phyloP scores from a whole-genome alignment of 2,329 filamentous ascomycete species.

The Mariannaea elegans region DNA sequence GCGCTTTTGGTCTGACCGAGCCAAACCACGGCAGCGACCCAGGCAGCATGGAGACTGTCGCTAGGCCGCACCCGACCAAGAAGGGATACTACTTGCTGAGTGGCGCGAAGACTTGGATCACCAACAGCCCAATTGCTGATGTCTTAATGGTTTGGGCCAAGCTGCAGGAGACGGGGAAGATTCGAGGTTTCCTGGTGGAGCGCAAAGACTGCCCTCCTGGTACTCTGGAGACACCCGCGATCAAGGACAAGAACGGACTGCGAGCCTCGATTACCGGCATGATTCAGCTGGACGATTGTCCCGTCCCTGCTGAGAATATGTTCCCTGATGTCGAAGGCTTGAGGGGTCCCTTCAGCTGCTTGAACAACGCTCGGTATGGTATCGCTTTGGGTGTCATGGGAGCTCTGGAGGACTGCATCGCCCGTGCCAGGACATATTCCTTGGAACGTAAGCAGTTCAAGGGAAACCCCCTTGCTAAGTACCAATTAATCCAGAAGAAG shows the following conservation, averaged over 20 bases:
- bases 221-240: conserved; percentile 87
- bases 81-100: conserved; percentile 82
- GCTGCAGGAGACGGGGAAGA: conserved; percentile 89
- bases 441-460: conserved; percentile 96
- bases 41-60: conserved; percentile 87
- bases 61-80: conserved; percentile 85
- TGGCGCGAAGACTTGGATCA: conserved; percentile 94
- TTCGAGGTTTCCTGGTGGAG: conserved; percentile 91
- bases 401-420: conserved; percentile 90
- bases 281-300: conserved; percentile 94
- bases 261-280: conserved; percentile 95
- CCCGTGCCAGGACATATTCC: conserved; percentile 83
- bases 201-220: conserved; percentile 84
- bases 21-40: conserved; percentile 94
- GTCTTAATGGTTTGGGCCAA: conserved; percentile 93
- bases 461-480: conserved; percentile 91
- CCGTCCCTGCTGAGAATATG: conserved; percentile 91
- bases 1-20: conserved; percentile 90
- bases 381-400: conserved; percentile 96
- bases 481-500: conserved; percentile 98
- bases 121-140: conserved; percentile 90
- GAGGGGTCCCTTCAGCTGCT: conserved; percentile 87
- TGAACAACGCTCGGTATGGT: conserved; percentile 92
- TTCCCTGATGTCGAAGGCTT: conserved; percentile 90
- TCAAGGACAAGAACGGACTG: conserved; percentile 96